These are phyloP conservation scores for Penicillium ochrochloron DNA, from an alignment of 495 filamentous ascomycete species.

Conservation along the genomic window DNA sequence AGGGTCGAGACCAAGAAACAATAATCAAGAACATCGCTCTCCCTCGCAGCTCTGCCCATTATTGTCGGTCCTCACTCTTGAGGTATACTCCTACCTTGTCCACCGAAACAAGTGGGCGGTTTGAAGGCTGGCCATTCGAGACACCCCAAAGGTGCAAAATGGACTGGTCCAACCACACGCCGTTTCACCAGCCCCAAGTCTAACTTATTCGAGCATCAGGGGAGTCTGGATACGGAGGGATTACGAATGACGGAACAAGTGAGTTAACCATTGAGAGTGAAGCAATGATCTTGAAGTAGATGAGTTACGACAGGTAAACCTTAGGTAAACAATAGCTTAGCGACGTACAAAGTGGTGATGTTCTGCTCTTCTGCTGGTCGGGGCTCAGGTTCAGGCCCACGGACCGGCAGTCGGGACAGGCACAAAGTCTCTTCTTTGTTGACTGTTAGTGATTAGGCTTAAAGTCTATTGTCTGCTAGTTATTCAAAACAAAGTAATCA, in stretches of 20 bases:
- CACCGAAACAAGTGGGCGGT: neutral
- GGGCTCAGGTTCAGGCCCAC: neutral
- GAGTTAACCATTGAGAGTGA: neutral
- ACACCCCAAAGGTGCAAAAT: neutral
- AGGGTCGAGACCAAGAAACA: neutral
- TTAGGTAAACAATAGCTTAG: too few relatives aligned
- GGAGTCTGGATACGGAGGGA: neutral
- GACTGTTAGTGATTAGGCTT: neutral
- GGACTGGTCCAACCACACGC: slow-evolving; percentile 3
- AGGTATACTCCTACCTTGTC: neutral
- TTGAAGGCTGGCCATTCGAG: neutral
- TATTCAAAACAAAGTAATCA: neutral
- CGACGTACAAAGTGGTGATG: too few relatives aligned
- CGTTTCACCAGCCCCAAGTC: slow-evolving; percentile 5
- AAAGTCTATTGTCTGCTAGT: neutral
- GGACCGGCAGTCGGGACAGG: neutral
- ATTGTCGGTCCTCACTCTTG: neutral
- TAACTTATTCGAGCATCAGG: neutral
- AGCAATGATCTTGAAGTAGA: neutral
- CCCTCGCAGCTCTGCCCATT: neutral
- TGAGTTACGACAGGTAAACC: neutral
- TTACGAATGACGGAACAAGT: neutral
- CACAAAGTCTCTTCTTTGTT: neutral
- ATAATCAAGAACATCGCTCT: neutral
- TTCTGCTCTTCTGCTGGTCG: neutral